Base-by-base conservation (phyloP, 2,329 filamentous ascomycete species). In the Metarhizium rileyi region DNA sequence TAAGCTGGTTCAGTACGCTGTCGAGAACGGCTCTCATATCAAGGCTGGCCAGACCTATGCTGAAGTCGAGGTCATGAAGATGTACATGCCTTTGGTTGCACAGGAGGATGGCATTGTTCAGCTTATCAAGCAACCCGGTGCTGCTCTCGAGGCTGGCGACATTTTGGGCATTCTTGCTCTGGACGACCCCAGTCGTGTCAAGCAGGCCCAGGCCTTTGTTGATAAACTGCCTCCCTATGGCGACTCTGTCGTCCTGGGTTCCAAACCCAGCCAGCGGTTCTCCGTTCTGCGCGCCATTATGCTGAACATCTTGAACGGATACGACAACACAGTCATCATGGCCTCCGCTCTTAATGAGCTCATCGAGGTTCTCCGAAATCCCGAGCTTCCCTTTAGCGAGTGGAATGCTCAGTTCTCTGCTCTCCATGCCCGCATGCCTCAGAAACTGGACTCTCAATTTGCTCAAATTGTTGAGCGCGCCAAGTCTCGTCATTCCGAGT, bases 1-100 rank as follows among this genome's bases (percentile, higher is more conserved):
- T 68, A 98, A 98, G 76, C 84, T 98, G 33, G 91, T 98, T 73
- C 96, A 95, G 73, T 98, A 93, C 70, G 87, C 89, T 1, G 87
- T 98, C 2, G 93, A 96, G 68, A 97, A 95, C 62, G 93, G 93
- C 53, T 80, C 90, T 59, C 93, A 98, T 66, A 83, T 98, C 69
- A 85, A 82, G 68, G 89, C 94, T 59, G 91, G 91, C 50, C 87
- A 97, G 69, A 77, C 91, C 30, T 98, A 90, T 63, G 93, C 93
- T 50, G 93, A 98, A 69, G 91, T 98, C 38, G 93, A 98, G 72
- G 93, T 98, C 70, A 98, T 98, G 93, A 98, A 98, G 80, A 98
- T 98, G 93, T 97, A 97, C 79, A 98, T 98, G 93, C 93, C 93
- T 62, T 78, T 98, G 49, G 80, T 98, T 53, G 87, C 93, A 3